A percentile compares a stretch with the other conserved stretches of the same genome.
These are phyloP conservation scores for Aspergillus egyptiacus DNA, from an alignment of 495 filamentous ascomycete genomes.

Conservation along the genomic window DNA sequence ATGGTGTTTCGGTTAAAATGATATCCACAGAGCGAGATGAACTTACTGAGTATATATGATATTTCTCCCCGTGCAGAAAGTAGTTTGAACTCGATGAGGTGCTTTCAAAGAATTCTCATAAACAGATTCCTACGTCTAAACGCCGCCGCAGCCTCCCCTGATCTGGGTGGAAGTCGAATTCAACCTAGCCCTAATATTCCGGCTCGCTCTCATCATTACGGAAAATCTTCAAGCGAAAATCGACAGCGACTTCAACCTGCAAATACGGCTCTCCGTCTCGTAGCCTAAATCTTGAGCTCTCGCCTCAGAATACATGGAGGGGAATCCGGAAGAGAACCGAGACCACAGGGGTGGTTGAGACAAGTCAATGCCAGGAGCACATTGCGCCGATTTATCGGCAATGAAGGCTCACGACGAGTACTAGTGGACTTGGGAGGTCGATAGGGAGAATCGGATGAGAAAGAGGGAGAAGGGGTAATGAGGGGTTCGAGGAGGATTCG, in stretches of 20 bases:
- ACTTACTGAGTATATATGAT: background rate
- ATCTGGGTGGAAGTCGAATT: conserved; percentile 21
- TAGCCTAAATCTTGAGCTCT: background rate
- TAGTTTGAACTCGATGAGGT: no score
- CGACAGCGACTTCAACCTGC: no score
- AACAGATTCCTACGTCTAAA: conserved; percentile 2
- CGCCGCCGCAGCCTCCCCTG: conserved; percentile 12
- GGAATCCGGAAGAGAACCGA: conserved; percentile 6
- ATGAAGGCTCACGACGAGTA: background rate
- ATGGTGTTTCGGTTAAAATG: background rate
- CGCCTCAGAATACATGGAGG: background rate
- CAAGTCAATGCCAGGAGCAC: conserved; percentile 1
- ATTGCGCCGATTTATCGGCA: conserved; percentile 1
- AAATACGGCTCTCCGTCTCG: background rate
- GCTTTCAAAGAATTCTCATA: no score
- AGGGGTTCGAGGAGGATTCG: background rate
- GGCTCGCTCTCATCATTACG: conserved; percentile 12
- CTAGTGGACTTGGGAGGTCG: background rate
- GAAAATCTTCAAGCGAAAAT: background rate
- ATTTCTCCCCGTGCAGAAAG: background rate
- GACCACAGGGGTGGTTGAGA: background rate
- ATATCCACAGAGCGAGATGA: conserved; percentile 4
- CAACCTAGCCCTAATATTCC: conserved; percentile 13
- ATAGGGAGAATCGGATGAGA: background rate
- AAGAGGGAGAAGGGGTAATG: background rate